Base-by-base conservation (phyloP, 164 flowering plant species). In the Nelumbo lutea region DNA sequence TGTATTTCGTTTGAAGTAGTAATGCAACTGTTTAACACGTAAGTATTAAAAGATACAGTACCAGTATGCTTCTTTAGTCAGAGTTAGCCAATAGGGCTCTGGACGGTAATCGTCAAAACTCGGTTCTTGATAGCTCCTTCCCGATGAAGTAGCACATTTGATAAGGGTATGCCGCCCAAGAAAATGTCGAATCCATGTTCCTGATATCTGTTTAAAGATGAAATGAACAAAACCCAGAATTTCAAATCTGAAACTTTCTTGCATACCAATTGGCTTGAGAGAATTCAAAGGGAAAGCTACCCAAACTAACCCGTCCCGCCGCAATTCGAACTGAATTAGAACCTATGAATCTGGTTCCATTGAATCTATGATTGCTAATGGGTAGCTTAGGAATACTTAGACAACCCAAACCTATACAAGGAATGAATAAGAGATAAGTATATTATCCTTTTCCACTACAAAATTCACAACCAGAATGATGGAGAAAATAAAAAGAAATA, bases 71-170 rank as follows among this genome's bases (percentile, higher is more conserved):
- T 86, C 86, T 78, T 76, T 79, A 27, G 71, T 55, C 48, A 77
- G 39, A 70, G 61, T 75, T 13, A 72, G 52, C 86, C 80, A 82
- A 60, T 76, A 78, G 42, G 90, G 87, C 40, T 83, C 84, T 45
- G 73, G 59, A 38, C 65, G 69, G 2, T 65, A 65, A 8, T 77
- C 78, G 7, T 71, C 72, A 11, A 51, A 73, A 56, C 75, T 76
- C 66, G 76, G 48, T n/a, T 70, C 81, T 14, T 62, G 72, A 59
- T 62, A 14, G 66, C 65, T 69, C 52, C 78, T 80, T 52, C 81
- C 78, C 0, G 66, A 80, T 50, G 69, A 60, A 4, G 65, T 38
- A n/a, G 62, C 73, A 66, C 59, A 70, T 45, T 58, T 77, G 58
- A 67, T 10, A 50, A 67, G 15, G 50, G 27, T 41, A 41, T n/a